Base-by-base conservation (phyloP, 768 basidiomycete species). In the Tephrocybe sp. region DNA sequence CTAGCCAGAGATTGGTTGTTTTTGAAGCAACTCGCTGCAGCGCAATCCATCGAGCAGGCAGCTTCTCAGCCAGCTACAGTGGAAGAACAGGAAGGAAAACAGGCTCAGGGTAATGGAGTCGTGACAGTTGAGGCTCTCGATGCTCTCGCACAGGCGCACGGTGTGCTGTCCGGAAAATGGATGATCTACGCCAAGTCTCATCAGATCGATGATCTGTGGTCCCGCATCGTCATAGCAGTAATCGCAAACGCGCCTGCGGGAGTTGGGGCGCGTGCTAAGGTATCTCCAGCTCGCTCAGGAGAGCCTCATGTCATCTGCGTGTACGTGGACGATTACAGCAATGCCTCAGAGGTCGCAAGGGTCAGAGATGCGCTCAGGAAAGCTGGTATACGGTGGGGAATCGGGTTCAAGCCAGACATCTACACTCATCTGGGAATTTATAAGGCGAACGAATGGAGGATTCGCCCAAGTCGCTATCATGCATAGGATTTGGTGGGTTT, bases 351-450 rank as follows among this genome's bases (percentile, higher is more conserved):
- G 38, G 69, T 73, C 2, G 53, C 49, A 9, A 52, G 51, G 39
- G 46, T 75, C 40, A 59, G 73, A 55, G 60, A 68, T 32, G 66
- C 59, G n/a, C 51, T 73, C 51, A 66, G 62, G 39, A 50, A 37
- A 25, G 54, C 63, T 24, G 72, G 73, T 27, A 63, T 69, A 4
- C 61, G 56, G 24, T 65, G 67, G 66, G 69, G 63, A 52, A 70
- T 71, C 44, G 68, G 68, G 3, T 72, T 71, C 64, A 74, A 74
- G 55, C 61, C 69, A 18, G 72, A 72, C 28, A 66, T 67, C 22
- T 72, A 72, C 54, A 71, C 71, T 4, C 57, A 69, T 54, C 56
- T 72, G 26, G 68, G 65, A 5, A 72, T 72, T 12, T 72, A 72
- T 49, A 61, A 65, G 32, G 54, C 64, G 16, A 73, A 72, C 41